A percentile compares a stretch with the other conserved stretches of the same genome.
Evolutionary conservation across 164 flowering plant genomes (phyloP).

Genomic region (Vitis rupestris): DNA sequence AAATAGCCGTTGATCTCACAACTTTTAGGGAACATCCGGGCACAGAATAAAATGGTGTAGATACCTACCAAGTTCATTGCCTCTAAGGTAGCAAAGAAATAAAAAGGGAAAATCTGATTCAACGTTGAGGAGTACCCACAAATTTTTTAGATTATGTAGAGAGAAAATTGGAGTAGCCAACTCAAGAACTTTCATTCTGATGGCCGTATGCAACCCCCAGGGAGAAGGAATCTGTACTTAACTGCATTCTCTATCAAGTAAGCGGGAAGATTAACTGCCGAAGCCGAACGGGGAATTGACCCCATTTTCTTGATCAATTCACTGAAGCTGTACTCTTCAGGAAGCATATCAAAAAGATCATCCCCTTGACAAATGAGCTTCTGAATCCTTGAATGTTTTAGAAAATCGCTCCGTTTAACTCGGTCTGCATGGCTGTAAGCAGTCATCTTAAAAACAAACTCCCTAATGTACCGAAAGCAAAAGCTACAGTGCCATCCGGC

Average conservation of each 20-base stretch:
- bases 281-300: conserved; percentile 47
- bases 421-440: conserved; percentile 69
- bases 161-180: no score
- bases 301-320: conserved; percentile 60
- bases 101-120: no score
- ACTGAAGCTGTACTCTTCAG: conserved; percentile 52
- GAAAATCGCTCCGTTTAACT: conserved; percentile 35
- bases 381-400: conserved; percentile 40
- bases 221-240: conserved; percentile 50
- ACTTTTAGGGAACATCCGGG: no score
- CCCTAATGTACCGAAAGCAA: conserved; percentile 40
- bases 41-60: no score
- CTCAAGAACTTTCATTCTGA: background rate
- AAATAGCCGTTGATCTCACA: no score
- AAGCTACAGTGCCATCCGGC: conserved; percentile 72
- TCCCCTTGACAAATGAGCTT: conserved; percentile 46
- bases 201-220: conserved; percentile 49
- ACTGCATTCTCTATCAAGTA: conserved; percentile 45
- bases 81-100: no score
- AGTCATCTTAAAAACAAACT: conserved; percentile 55
- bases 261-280: conserved; percentile 65
- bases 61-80: no score
- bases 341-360: conserved; percentile 63
- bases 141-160: no score
- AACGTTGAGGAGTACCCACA: no score